Percentiles rank a stretch among this genome's conserved stretches.
phyloP scores from a whole-genome alignment of 495 filamentous ascomycete species.

The Hypoxylon crocopeplum region DNA sequence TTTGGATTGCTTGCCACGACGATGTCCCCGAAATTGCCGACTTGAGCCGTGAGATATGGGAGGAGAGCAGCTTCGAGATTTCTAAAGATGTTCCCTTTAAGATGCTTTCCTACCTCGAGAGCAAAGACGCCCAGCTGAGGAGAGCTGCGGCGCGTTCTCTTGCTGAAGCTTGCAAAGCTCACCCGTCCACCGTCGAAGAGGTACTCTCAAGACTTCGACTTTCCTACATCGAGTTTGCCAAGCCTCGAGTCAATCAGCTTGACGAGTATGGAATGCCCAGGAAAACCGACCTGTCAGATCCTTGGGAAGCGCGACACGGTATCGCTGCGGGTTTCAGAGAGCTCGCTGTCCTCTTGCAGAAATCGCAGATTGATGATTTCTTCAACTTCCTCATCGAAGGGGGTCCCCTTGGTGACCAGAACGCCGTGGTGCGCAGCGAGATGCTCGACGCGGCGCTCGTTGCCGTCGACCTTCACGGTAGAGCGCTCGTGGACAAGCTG shows the following conservation, averaged over 20 bases:
- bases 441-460: slow-evolving; percentile 93
- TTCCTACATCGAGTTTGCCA: slow-evolving; percentile 77
- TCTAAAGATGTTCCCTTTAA: slow-evolving; percentile 63
- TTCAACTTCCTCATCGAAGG: slow-evolving; percentile 83
- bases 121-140: slow-evolving; percentile 77
- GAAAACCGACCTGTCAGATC: slow-evolving; percentile 82
- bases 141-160: slow-evolving; percentile 83
- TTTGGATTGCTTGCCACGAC: slow-evolving; percentile 93
- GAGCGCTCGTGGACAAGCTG: slow-evolving; percentile 80
- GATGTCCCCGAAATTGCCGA: slow-evolving; percentile 87
- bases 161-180: slow-evolving; percentile 69
- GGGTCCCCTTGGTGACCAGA: slow-evolving; percentile 82
- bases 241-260: slow-evolving; percentile 78
- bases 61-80: slow-evolving; percentile 85
- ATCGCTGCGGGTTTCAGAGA: slow-evolving; percentile 86
- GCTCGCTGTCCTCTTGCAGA: slow-evolving; percentile 71
- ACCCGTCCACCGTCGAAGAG: slow-evolving; percentile 53
- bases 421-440: slow-evolving; percentile 75
- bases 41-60: slow-evolving; percentile 87
- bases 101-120: slow-evolving; percentile 80
- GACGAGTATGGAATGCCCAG: slow-evolving; percentile 93
- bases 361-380: slow-evolving; percentile 73
- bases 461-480: slow-evolving; percentile 80
- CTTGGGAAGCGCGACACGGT: slow-evolving; percentile 89
- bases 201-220: slow-evolving; percentile 68